These are phyloP conservation scores for Trichoderma gamsii DNA, from an alignment of 495 filamentous ascomycete genomes.

Conservation along the genomic window DNA sequence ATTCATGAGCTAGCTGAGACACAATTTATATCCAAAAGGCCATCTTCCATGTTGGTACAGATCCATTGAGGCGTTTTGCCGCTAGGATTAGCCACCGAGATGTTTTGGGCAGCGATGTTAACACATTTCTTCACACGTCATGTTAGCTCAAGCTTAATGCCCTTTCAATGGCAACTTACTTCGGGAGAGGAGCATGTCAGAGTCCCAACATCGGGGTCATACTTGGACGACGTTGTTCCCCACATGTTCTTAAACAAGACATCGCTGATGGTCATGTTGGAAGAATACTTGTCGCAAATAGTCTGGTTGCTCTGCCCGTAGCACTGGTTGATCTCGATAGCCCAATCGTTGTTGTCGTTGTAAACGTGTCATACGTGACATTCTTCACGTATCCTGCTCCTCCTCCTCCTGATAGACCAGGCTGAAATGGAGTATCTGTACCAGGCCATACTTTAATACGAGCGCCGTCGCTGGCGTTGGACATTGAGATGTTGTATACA, in stretches of 20 bases:
- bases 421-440: constrained; percentile 24
- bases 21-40: neutral
- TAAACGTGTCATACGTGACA: constrained; percentile 54
- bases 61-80: constrained; percentile 4
- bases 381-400: constrained; percentile 38
- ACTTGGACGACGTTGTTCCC: constrained; percentile 22
- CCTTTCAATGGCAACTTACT: neutral
- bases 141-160: neutral
- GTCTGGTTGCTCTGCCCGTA: constrained; percentile 58
- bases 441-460: constrained; percentile 52
- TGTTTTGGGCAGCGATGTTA: neutral
- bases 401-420: constrained; percentile 29
- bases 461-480: constrained; percentile 57
- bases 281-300: constrained; percentile 51
- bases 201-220: constrained; percentile 21
- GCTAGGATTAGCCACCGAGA: neutral
- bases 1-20: neutral
- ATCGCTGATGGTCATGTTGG: constrained; percentile 22
- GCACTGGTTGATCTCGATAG: constrained; percentile 60
- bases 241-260: constrained; percentile 21
- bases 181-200: constrained; percentile 12
- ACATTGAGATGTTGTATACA: constrained; percentile 62
- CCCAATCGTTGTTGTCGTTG: constrained; percentile 52
- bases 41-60: neutral
- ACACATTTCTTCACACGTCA: neutral